Conservation (phyloP, 1,284 basidiomycete genomes). For the Ustilago cynodontis region DNA sequence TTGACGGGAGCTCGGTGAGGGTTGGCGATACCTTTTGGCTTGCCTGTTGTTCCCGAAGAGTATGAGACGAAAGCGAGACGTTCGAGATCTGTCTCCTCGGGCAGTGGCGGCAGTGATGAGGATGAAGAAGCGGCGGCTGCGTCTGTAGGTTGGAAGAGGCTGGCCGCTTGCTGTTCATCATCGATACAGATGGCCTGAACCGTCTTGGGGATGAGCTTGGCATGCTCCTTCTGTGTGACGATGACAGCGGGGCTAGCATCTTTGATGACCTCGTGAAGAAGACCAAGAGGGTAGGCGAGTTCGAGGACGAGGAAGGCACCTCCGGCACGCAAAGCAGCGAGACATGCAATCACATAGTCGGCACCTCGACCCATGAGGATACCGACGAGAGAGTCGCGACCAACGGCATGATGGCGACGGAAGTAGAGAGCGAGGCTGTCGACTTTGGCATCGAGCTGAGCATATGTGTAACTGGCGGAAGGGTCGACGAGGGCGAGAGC, state of each 20-base stretch:
- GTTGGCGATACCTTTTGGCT: constrained; percentile 69
- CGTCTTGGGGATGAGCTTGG: constrained; percentile 43
- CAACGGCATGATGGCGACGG: constrained; percentile 51
- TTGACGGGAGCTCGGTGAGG: constrained; percentile 65
- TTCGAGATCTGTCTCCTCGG: constrained; percentile 59
- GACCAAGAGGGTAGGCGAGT: constrained; percentile 65
- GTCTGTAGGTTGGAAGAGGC: constrained; percentile 17
- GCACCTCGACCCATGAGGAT: constrained; percentile 64
- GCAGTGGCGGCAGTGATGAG: constrained; percentile 30
- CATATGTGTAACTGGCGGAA: constrained; percentile 56
- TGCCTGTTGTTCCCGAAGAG: constrained; percentile 68
- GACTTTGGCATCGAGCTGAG: constrained; percentile 61
- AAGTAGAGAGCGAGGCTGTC: constrained; percentile 53
- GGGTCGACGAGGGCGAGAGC: constrained; percentile 51
- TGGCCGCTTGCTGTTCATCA: constrained; percentile 8
- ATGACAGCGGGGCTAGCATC: constrained; percentile 66
- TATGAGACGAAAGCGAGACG: constrained; percentile 68
- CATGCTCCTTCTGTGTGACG: constrained; percentile 63
- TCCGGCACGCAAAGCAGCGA: constrained; percentile 67
- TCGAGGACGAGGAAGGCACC: constrained; percentile 69
- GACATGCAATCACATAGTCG: constrained; percentile 67
- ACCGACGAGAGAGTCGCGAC: constrained; percentile 62
- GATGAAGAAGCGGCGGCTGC: constrained; percentile 3
- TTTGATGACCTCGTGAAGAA: constrained; percentile 65
- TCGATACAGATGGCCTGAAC: constrained; percentile 47